Conservation (phyloP, 2,329 filamentous ascomycete genomes). For the Chrysoporthe austroafricana region DNA sequence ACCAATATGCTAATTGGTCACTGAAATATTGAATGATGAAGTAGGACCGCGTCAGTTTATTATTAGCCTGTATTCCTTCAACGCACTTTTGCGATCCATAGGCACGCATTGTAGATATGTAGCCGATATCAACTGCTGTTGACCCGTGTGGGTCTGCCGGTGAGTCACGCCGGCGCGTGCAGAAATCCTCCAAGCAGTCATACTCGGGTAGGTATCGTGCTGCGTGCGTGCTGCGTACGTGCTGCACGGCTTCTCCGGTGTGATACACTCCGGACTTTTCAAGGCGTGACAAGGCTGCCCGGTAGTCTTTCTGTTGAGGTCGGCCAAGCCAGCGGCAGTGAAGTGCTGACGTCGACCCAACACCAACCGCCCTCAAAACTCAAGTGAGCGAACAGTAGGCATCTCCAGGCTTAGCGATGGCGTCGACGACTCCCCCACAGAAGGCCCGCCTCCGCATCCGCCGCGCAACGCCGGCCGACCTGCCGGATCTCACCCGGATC, state of each 20-base stretch:
- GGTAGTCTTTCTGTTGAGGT: no score
- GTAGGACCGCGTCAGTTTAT: no score
- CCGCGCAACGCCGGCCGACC: conserved; percentile 20
- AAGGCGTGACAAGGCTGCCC: neutral
- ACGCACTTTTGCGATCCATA: no score
- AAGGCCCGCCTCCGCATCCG: conserved; percentile 16
- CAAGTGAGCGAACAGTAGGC: no score
- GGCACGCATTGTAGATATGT: no score
- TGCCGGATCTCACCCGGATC: conserved; percentile 10
- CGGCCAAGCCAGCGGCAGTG: no score
- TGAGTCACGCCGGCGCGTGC: neutral
- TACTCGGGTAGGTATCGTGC: neutral
- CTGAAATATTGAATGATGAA: no score
- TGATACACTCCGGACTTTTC: neutral
- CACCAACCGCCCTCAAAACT: neutral
- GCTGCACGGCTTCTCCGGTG: neutral
- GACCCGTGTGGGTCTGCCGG: neutral
- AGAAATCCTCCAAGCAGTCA: neutral
- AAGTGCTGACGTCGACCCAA: neutral
- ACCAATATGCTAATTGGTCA: no score
- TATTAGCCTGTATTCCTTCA: no score
- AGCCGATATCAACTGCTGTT: neutral
- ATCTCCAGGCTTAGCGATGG: conserved; percentile 6
- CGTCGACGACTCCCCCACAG: neutral
- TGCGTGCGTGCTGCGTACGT: no score